phyloP scores from a whole-genome alignment of 108 stramenopile species.

The Discostella pseudostelligera region DNA sequence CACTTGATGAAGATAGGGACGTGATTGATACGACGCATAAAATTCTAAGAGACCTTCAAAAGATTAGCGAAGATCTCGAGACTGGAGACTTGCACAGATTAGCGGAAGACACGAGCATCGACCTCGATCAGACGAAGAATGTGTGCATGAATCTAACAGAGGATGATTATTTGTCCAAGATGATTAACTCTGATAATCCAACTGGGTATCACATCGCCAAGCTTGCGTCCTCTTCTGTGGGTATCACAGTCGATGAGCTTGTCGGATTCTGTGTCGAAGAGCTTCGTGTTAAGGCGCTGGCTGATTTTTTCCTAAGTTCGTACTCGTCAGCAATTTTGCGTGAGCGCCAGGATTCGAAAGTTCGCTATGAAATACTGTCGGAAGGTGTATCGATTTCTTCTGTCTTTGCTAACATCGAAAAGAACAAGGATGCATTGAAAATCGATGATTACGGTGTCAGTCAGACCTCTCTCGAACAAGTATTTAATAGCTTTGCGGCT shows the following conservation, averaged over 20 bases:
- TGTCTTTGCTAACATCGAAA: conserved; percentile 72
- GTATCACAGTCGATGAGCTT: conserved; percentile 52
- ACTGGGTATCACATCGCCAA: conserved; percentile 61
- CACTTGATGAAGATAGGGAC: conserved; percentile 36
- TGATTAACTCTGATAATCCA: conserved; percentile 49
- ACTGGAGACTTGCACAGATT: conserved; percentile 6
- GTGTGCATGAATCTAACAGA: conserved; percentile 44
- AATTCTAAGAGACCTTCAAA: conserved; percentile 13
- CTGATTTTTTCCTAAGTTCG: conserved; percentile 45
- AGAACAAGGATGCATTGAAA: conserved; percentile 54
- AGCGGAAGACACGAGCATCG: conserved; percentile 48
- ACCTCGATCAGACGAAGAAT: conserved; percentile 45
- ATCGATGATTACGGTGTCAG: conserved; percentile 75
- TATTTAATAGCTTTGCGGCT: conserved; percentile 80
- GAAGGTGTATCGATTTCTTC: conserved; percentile 59
- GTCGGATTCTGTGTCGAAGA: conserved; percentile 65
- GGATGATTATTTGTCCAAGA: conserved; percentile 51
- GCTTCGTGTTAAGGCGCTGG: conserved; percentile 58
- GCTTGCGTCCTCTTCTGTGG: conserved; percentile 51
- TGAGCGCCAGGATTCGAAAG: conserved; percentile 79
- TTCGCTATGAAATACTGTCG: conserved; percentile 72
- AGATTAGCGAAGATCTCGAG: conserved; percentile 21
- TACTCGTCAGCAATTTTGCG: conserved; percentile 63
- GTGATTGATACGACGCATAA: conserved; percentile 32
- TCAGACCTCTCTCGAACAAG: conserved; percentile 81